Evolutionary conservation across 164 flowering plant genomes (phyloP).

Genomic region (Magnolia kwangsiensis): DNA sequence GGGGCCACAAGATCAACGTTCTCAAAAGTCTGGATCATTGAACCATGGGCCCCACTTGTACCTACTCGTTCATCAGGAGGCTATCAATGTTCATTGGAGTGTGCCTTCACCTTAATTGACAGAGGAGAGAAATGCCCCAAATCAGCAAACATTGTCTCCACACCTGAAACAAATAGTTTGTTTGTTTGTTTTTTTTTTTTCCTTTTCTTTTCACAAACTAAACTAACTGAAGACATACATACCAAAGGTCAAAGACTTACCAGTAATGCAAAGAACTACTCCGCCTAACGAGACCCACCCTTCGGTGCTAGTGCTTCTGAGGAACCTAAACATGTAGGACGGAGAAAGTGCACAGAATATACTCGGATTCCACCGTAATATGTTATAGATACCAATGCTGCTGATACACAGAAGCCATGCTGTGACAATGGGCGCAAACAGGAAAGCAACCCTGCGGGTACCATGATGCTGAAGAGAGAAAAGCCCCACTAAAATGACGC

Average conservation of each 20-base stretch:
- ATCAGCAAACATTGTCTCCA: slow-evolving; percentile 80
- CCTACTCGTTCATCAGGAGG: neutral
- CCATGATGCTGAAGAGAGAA: slow-evolving; percentile 74
- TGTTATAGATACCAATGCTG: slow-evolving; percentile 67
- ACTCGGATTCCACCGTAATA: slow-evolving; percentile 57
- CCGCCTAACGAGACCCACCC: slow-evolving; percentile 86
- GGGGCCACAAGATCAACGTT: too few species aligned
- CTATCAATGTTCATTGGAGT: neutral
- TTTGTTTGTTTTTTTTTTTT: too few species aligned
- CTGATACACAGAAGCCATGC: slow-evolving; percentile 65
- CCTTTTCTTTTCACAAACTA: neutral
- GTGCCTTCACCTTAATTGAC: slow-evolving; percentile 54
- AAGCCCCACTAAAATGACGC: slow-evolving; percentile 52
- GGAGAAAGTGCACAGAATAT: slow-evolving; percentile 64
- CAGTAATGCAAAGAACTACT: slow-evolving; percentile 69
- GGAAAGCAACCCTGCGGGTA: slow-evolving; percentile 60
- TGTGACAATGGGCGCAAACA: slow-evolving; percentile 66
- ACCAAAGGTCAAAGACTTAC: slow-evolving; percentile 21
- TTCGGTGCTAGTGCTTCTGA: slow-evolving; percentile 44
- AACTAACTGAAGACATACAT: neutral
- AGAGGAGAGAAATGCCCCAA: slow-evolving; percentile 65
- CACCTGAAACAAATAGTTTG: slow-evolving; percentile 38
- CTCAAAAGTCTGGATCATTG: neutral
- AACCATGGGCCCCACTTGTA: neutral
- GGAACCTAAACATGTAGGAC: slow-evolving; percentile 51